A percentile compares a stretch with the other conserved stretches of the same genome.
phyloP scores from a whole-genome alignment of 2,329 filamentous ascomycete genomes.

The Penicillium sp. region DNA sequence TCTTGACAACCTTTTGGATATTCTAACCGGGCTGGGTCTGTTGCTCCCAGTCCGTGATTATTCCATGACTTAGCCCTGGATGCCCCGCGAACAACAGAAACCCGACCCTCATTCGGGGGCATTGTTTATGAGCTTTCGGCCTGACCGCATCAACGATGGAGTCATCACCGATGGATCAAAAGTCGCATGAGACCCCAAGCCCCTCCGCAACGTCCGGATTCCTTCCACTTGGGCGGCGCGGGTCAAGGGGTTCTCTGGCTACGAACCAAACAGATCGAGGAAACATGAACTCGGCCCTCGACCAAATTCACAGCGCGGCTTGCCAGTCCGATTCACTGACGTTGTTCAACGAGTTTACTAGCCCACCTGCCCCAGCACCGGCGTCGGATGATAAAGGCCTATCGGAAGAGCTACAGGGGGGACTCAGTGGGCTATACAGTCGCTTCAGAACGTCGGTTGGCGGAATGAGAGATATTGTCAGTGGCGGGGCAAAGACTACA shows the following conservation, averaged over 20 bases:
- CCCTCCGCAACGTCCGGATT: constrained; percentile 49
- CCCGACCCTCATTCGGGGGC: constrained; percentile 11
- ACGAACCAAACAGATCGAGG: constrained; percentile 66
- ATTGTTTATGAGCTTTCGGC: constrained; percentile 17
- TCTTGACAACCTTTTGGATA: not conserved
- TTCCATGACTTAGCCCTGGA: constrained; percentile 4
- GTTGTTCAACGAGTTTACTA: constrained; percentile 88
- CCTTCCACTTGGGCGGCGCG: constrained; percentile 48
- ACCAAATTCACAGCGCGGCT: constrained; percentile 87
- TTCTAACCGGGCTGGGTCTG: not conserved
- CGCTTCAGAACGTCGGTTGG: constrained; percentile 82
- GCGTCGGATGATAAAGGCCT: constrained; percentile 69
- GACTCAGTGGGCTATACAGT: constrained; percentile 85
- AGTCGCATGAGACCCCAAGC: constrained; percentile 42
- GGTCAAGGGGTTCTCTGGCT: constrained; percentile 53
- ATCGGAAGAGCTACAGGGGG: constrained; percentile 76
- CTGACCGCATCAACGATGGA: constrained; percentile 10
- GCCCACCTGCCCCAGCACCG: constrained; percentile 61
- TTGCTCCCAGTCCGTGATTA: not conserved
- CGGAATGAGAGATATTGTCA: constrained; percentile 59
- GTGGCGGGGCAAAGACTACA: constrained; percentile 34
- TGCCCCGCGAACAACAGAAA: constrained; percentile 6
- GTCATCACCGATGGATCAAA: constrained; percentile 36
- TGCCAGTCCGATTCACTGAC: constrained; percentile 82
- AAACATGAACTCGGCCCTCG: constrained; percentile 73